Conservation (phyloP, 768 basidiomycete species). For the Agrocybe praecox region DNA sequence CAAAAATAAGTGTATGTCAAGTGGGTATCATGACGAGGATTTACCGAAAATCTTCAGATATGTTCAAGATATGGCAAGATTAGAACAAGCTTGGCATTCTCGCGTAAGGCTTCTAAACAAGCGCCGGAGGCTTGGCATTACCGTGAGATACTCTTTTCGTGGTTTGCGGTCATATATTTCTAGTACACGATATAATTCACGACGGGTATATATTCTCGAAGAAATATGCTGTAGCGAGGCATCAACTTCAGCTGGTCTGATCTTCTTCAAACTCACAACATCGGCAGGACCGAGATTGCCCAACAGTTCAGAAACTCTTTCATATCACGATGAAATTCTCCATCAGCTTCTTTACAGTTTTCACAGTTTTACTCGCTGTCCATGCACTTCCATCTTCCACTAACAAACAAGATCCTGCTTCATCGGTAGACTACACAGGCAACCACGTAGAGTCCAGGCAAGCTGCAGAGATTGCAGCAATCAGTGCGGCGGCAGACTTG, state of each 20-base stretch:
- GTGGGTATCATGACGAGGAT: no score
- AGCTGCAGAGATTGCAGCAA: not conserved
- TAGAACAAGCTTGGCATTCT: no score
- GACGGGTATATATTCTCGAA: no score
- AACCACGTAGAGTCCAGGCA: not conserved
- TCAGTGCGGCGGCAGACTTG: not conserved
- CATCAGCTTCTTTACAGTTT: not conserved
- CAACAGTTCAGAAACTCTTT: not conserved
- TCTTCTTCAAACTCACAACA: not conserved
- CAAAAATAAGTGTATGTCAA: no score
- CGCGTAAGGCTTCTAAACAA: no score
- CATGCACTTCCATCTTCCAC: not conserved
- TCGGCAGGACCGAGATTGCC: not conserved
- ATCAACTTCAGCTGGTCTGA: not conserved
- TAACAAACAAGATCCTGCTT: not conserved
- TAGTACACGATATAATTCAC: no score
- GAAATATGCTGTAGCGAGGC: no score
- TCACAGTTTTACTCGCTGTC: not conserved
- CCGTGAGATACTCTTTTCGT: no score
- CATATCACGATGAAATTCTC: not conserved
- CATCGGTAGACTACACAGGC: not conserved
- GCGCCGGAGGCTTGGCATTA: no score
- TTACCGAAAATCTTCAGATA: no score
- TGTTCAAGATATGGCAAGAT: no score
- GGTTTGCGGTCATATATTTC: no score